Evolutionary conservation across 2,329 filamentous ascomycete species (phyloP).

Genomic region (Ilyonectria sp.): DNA sequence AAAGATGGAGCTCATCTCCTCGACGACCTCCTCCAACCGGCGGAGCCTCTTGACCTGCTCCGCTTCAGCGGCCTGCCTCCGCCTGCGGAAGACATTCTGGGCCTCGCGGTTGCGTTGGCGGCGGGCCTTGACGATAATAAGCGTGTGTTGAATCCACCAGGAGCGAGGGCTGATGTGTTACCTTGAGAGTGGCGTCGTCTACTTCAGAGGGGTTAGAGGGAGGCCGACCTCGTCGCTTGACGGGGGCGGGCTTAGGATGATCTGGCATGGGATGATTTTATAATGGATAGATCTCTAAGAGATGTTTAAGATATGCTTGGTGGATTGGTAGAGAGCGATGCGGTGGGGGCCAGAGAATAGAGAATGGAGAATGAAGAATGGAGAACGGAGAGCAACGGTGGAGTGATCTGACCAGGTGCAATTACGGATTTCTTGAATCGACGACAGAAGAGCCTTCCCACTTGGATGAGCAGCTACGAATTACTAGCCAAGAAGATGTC

Average conservation of each 20-base stretch:
- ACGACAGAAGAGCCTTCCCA: neutral
- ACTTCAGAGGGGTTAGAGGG: slow-evolving; percentile 34
- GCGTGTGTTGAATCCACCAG: neutral
- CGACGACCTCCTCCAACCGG: slow-evolving; percentile 47
- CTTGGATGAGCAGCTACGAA: no score
- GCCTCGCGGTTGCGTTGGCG: slow-evolving; percentile 50
- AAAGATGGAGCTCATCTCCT: slow-evolving; percentile 50
- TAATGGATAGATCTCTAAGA: neutral
- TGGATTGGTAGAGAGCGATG: neutral
- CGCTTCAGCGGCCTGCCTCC: slow-evolving; percentile 47
- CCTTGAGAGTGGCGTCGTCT: slow-evolving; percentile 47
- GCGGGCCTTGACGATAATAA: slow-evolving; percentile 39
- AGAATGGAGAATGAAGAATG: neutral
- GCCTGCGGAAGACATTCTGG: slow-evolving; percentile 48
- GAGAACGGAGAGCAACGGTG: neutral
- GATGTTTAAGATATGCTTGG: neutral
- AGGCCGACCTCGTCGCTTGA: slow-evolving; percentile 44
- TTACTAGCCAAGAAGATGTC: no score
- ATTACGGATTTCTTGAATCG: neutral
- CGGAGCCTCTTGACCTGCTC: slow-evolving; percentile 45
- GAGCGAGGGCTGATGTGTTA: slow-evolving; percentile 11
- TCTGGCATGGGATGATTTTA: slow-evolving; percentile 9
- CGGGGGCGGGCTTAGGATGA: neutral
- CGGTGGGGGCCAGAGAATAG: neutral
- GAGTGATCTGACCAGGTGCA: neutral